Conservation (phyloP, 352 stramenopile genomes). For the Globisporangium cylindrosporum region DNA sequence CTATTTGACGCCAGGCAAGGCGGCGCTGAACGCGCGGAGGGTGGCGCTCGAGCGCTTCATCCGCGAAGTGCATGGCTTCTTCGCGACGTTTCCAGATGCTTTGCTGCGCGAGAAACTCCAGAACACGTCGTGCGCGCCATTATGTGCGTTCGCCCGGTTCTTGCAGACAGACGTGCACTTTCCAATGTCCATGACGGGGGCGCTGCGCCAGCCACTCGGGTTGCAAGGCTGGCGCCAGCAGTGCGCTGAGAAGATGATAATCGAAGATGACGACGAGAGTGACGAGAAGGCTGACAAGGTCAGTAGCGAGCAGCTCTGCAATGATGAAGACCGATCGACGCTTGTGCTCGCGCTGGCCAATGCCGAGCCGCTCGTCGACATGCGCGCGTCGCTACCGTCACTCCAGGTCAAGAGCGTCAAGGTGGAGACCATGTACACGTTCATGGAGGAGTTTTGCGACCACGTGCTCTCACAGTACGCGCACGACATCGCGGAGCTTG, state of each 20-base stretch:
- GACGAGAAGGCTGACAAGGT: neutral
- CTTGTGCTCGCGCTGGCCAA: conserved; percentile 11
- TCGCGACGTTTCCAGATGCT: conserved; percentile 30
- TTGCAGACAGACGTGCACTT: conserved; percentile 51
- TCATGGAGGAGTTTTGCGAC: conserved; percentile 81
- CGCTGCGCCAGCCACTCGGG: conserved; percentile 39
- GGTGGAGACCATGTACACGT: conserved; percentile 71
- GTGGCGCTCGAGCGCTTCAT: conserved; percentile 41
- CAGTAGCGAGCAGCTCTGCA: neutral
- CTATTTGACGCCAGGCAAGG: conserved; percentile 24
- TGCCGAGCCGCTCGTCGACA: conserved; percentile 5
- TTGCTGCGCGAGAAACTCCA: conserved; percentile 42
- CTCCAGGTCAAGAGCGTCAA: conserved; percentile 59
- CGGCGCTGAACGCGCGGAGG: conserved; percentile 34
- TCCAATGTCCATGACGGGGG: conserved; percentile 17
- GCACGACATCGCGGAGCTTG: conserved; percentile 58
- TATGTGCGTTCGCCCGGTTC: conserved; percentile 53
- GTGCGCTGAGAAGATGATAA: conserved; percentile 46
- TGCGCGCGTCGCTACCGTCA: conserved; percentile 28
- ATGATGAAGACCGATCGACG: conserved; percentile 7
- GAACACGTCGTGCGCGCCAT: conserved; percentile 31
- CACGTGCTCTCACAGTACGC: conserved; percentile 61
- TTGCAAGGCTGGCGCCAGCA: conserved; percentile 58
- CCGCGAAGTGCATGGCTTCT: conserved; percentile 37
- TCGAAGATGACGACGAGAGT: conserved; percentile 24